Evolutionary conservation across 2,329 filamentous ascomycete genomes (phyloP).

Genomic region (Dactylonectria macrodidyma): DNA sequence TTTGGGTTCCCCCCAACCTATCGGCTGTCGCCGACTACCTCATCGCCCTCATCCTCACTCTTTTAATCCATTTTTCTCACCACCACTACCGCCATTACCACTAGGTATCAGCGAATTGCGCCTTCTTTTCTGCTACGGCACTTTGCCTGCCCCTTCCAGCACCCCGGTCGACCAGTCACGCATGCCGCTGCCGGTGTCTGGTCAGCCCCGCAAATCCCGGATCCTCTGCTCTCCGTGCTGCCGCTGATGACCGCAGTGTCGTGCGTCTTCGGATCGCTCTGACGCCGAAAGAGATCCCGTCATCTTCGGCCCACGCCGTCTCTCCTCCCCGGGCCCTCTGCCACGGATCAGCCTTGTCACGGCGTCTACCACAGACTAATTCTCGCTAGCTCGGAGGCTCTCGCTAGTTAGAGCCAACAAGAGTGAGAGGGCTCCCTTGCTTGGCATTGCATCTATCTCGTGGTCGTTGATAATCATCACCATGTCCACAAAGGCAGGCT

Average conservation of each 20-base stretch:
- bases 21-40: constrained; percentile 13
- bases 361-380: background rate
- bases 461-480: constrained; percentile 22
- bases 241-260: constrained; percentile 15
- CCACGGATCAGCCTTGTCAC: background rate
- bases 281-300: background rate
- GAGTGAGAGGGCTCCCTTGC: background rate
- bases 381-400: background rate
- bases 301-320: constrained; percentile 5
- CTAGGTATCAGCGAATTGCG: background rate
- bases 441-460: background rate
- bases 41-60: constrained; percentile 15
- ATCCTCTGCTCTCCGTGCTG: constrained; percentile 14
- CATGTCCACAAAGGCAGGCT: constrained; percentile 26
- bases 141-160: background rate
- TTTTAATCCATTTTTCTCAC: constrained; percentile 12
- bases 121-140: background rate
- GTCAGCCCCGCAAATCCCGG: constrained; percentile 14
- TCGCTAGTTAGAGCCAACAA: background rate
- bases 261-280: background rate
- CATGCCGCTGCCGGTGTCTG: constrained; percentile 4
- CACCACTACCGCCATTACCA: background rate
- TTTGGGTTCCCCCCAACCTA: background rate
- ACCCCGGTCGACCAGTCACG: background rate
- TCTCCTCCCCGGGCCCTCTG: background rate